Evolutionary conservation across 1,284 basidiomycete species (phyloP).

Genomic region (Cryptococcus sp.): DNA sequence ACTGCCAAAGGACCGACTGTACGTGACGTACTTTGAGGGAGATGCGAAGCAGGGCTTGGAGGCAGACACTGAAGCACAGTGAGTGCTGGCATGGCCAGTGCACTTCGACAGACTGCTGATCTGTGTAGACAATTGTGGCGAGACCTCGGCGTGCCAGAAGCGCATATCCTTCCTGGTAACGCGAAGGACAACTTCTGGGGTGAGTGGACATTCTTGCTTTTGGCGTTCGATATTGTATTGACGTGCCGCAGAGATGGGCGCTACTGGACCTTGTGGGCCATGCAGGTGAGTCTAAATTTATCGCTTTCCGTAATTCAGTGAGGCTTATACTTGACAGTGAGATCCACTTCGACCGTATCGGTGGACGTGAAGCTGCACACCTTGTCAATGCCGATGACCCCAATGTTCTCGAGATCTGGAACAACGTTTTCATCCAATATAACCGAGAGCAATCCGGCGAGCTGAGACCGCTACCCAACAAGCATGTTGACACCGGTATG

Average conservation of each 20-base stretch:
- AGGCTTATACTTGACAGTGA: constrained; percentile 61
- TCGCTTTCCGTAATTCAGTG: not conserved
- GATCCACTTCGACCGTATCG: constrained; percentile 95
- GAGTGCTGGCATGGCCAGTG: constrained; percentile 14
- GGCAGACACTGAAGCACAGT: constrained; percentile 79
- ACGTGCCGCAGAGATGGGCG: constrained; percentile 80
- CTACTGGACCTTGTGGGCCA: constrained; percentile 95
- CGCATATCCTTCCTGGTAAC: constrained; percentile 89
- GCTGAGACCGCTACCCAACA: constrained; percentile 78
- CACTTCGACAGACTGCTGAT: not conserved
- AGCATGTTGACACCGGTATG: constrained; percentile 98
- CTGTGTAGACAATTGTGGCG: constrained; percentile 71
- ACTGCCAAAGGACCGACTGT: constrained; percentile 85
- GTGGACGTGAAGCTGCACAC: constrained; percentile 79
- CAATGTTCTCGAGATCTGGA: constrained; percentile 98
- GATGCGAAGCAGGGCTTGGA: constrained; percentile 83
- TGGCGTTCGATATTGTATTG: constrained; percentile 7
- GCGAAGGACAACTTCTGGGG: constrained; percentile 99
- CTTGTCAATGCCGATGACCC: constrained; percentile 96
- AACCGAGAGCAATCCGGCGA: constrained; percentile 90
- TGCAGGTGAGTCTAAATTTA: constrained; percentile 65
- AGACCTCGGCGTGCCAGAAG: constrained; percentile 79
- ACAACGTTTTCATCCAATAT: constrained; percentile 99
- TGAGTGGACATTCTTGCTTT: constrained; percentile 52
- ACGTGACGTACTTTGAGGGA: constrained; percentile 98